Conservation (phyloP, 139 green algal genomes). For the Asterochloris sp. region DNA sequence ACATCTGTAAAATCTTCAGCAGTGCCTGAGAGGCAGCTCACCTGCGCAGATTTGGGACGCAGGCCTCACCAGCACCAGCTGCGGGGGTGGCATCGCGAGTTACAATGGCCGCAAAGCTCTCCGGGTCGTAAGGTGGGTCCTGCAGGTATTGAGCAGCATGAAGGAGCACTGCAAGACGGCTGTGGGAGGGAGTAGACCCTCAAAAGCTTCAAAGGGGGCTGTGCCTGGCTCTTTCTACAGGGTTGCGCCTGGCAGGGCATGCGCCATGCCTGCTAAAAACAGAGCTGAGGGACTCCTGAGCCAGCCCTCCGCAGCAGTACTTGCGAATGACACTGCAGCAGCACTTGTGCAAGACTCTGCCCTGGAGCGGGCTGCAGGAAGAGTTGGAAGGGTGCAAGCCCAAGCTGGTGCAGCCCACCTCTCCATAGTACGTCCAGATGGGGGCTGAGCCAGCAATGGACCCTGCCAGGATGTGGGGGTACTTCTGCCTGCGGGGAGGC, state of each 20-base stretch:
- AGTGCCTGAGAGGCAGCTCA: background rate
- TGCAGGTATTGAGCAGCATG: background rate
- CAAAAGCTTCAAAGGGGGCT: no score
- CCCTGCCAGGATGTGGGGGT: constrained; percentile 70
- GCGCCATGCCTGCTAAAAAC: no score
- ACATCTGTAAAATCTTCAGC: background rate
- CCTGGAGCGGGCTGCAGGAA: no score
- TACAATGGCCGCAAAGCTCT: constrained; percentile 43
- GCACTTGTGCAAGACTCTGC: no score
- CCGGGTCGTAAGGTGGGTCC: constrained; percentile 37
- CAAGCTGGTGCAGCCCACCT: background rate
- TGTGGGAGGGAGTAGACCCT: no score
- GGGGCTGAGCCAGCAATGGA: constrained; percentile 87
- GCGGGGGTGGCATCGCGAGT: constrained; percentile 41
- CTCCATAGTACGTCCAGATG: constrained; percentile 83
- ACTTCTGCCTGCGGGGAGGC: constrained; percentile 47
- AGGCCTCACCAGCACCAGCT: constrained; percentile 22
- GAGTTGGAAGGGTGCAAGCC: no score
- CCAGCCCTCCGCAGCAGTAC: no score
- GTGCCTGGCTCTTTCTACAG: no score
- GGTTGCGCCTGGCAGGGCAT: no score
- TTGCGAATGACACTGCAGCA: no score
- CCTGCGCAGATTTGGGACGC: constrained; percentile 24
- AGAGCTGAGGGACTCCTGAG: background rate
- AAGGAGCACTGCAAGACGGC: no score